Conservation (phyloP, 768 basidiomycete genomes). For the Kwoniella botswanensis region DNA sequence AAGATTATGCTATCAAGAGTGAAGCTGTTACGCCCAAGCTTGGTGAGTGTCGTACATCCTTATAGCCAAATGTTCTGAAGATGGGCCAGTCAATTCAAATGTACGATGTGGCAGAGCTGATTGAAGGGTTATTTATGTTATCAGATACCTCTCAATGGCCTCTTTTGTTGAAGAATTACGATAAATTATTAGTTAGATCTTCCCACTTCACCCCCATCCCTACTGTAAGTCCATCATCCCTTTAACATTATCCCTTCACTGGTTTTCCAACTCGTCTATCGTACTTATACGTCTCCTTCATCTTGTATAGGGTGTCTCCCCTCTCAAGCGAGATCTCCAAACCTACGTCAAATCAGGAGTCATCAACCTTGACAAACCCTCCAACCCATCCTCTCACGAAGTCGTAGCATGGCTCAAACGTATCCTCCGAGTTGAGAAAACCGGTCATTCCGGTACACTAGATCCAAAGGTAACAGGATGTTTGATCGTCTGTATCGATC, state of each 20-base stretch:
- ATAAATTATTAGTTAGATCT: conserved; percentile 90
- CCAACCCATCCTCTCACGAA: conserved; percentile 98
- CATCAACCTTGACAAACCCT: conserved; percentile 99
- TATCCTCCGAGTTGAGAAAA: conserved; percentile 97
- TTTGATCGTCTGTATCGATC: conserved; percentile 97
- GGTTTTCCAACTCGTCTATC: background rate
- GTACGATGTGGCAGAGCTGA: too few species aligned
- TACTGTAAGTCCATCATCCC: conserved; percentile 55
- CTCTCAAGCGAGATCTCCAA: conserved; percentile 89
- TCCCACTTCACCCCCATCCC: conserved; percentile 99
- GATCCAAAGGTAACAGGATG: conserved; percentile 99
- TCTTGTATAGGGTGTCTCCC: conserved; percentile 73
- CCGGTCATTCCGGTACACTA: conserved; percentile 96
- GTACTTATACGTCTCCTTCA: background rate
- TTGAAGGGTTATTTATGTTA: too few species aligned
- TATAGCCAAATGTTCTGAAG: background rate
- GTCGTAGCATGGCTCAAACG: conserved; percentile 98
- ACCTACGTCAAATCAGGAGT: conserved; percentile 97
- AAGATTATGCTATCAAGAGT: conserved; percentile 59
- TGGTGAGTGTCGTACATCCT: conserved; percentile 41
- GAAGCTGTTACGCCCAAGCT: conserved; percentile 56
- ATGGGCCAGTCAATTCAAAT: too few species aligned
- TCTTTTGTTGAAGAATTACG: conserved; percentile 96
- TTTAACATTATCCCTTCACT: background rate
- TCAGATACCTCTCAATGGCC: conserved; percentile 96